Percentiles rank a stretch among this genome's conserved stretches.
phyloP scores from a whole-genome alignment of 495 filamentous ascomycete species.

The Alectoria sarmentosa region DNA sequence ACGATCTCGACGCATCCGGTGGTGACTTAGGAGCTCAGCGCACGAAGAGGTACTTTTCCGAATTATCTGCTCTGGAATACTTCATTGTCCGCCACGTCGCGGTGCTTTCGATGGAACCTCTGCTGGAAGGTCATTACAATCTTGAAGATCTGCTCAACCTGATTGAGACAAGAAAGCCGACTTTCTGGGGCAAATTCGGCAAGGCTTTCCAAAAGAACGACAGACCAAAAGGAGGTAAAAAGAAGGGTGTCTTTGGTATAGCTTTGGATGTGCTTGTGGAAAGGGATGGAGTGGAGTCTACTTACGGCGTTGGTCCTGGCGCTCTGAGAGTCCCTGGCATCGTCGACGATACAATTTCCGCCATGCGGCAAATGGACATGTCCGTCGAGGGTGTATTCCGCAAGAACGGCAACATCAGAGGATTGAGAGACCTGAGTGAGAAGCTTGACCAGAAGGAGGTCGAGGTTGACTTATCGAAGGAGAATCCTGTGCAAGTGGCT shows the following conservation, averaged over 20 bases:
- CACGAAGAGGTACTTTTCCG: slow-evolving; percentile 85
- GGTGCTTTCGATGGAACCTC: slow-evolving; percentile 89
- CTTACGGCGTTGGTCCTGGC: slow-evolving; percentile 89
- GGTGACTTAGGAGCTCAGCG: slow-evolving; percentile 46
- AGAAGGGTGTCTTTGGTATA: slow-evolving; percentile 91
- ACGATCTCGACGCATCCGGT: slow-evolving; percentile 39
- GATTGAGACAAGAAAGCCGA: slow-evolving; percentile 88
- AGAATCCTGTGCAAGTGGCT: slow-evolving; percentile 87
- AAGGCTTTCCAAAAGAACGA: slow-evolving; percentile 86
- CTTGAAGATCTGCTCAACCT: slow-evolving; percentile 91
- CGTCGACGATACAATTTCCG: slow-evolving; percentile 83
- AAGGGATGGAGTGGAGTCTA: slow-evolving; percentile 89
- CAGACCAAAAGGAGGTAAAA: slow-evolving; percentile 68
- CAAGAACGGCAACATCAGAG: slow-evolving; percentile 96
- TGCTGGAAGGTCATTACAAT: slow-evolving; percentile 83
- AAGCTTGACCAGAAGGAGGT: slow-evolving; percentile 79
- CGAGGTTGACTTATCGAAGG: slow-evolving; percentile 71
- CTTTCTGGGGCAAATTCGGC: slow-evolving; percentile 96
- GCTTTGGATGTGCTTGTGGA: slow-evolving; percentile 77
- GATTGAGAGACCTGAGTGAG: slow-evolving; percentile 75
- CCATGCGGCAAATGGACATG: slow-evolving; percentile 98
- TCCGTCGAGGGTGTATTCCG: slow-evolving; percentile 98
- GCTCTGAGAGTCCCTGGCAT: slow-evolving; percentile 80
- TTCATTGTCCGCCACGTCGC: slow-evolving; percentile 96
- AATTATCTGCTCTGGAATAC: slow-evolving; percentile 90